phyloP scores from a whole-genome alignment of 177 flowering plant genomes.

The Tripterygium wilfordii region DNA sequence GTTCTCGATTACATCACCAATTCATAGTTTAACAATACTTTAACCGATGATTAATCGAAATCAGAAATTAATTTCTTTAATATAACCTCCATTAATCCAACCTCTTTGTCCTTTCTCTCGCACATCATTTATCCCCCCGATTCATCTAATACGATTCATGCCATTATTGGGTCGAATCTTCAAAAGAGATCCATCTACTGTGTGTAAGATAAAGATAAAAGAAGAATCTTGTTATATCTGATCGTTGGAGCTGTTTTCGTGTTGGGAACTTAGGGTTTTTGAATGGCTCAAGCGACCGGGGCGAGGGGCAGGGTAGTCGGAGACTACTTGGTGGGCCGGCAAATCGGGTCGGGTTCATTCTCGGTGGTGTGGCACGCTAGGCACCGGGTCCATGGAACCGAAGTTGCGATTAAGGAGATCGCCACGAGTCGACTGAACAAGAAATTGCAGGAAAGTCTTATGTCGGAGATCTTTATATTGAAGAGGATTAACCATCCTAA shows the following conservation, averaged over 20 bases:
- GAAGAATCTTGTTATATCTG: too few relatives aligned
- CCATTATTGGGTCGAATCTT: slow-evolving; percentile 6
- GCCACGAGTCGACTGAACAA: slow-evolving; percentile 49
- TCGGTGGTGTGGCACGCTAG: slow-evolving; percentile 93
- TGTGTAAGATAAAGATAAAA: too few relatives aligned
- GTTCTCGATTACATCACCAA: too few relatives aligned
- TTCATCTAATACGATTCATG: too few relatives aligned
- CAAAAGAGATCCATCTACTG: neutral
- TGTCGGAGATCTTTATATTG: slow-evolving; percentile 78
- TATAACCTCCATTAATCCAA: too few relatives aligned
- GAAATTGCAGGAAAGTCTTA: slow-evolving; percentile 79
- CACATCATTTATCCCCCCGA: too few relatives aligned
- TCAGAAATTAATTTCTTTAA: too few relatives aligned
- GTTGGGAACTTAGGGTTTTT: slow-evolving; percentile 17
- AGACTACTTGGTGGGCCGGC: slow-evolving; percentile 67
- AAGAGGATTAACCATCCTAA: slow-evolving; percentile 78
- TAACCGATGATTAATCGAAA: too few relatives aligned
- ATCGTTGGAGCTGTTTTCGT: slow-evolving; percentile 7
- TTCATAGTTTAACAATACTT: too few relatives aligned
- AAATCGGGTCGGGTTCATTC: slow-evolving; percentile 92
- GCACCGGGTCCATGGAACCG: slow-evolving; percentile 73
- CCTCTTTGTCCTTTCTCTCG: too few relatives aligned
- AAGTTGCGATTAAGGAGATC: slow-evolving; percentile 95
- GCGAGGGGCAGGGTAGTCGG: slow-evolving; percentile 66
- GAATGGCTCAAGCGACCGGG: slow-evolving; percentile 44